These are phyloP conservation scores for Cryptosporidium meleagridis DNA, from an alignment of 169 alveolate genomes.

Conservation along the genomic window DNA sequence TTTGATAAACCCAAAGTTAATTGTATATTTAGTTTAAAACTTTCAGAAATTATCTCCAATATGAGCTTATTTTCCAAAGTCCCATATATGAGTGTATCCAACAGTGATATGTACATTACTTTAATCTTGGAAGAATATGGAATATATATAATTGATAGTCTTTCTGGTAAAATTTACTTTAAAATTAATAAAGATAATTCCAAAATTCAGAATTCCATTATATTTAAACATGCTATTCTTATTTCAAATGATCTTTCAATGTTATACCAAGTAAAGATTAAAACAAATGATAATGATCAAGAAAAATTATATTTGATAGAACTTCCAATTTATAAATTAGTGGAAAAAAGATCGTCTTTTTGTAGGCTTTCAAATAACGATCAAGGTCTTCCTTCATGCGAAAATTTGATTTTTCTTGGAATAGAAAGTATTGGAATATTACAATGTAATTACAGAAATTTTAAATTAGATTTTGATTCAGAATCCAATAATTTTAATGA, in stretches of 20 bases:
- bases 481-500: not conserved
- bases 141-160: conserved; percentile 5
- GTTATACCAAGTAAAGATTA: conserved; percentile 25
- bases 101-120: not conserved
- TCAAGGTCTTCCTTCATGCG: not conserved
- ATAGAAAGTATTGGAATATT: conserved; percentile 41
- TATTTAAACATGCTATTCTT: not conserved
- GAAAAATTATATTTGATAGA: conserved; percentile 1
- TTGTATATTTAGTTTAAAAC: conserved; percentile 25
- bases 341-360: not conserved
- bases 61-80: not conserved
- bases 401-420: conserved; percentile 53
- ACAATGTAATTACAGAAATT: conserved; percentile 25
- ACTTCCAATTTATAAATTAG: conserved; percentile 48
- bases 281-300: not conserved
- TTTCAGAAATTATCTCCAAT: conserved; percentile 13
- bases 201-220: not conserved
- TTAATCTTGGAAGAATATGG: conserved; percentile 1
- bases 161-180: conserved; percentile 51
- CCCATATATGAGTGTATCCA: not conserved
- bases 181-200: not conserved
- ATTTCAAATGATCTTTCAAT: conserved; percentile 36
- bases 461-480: conserved; percentile 4
- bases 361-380: not conserved
- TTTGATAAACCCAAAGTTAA: not conserved